Base-by-base conservation (phyloP, 2,329 filamentous ascomycete species). In the Hawksworthiomyces lignivorus region DNA sequence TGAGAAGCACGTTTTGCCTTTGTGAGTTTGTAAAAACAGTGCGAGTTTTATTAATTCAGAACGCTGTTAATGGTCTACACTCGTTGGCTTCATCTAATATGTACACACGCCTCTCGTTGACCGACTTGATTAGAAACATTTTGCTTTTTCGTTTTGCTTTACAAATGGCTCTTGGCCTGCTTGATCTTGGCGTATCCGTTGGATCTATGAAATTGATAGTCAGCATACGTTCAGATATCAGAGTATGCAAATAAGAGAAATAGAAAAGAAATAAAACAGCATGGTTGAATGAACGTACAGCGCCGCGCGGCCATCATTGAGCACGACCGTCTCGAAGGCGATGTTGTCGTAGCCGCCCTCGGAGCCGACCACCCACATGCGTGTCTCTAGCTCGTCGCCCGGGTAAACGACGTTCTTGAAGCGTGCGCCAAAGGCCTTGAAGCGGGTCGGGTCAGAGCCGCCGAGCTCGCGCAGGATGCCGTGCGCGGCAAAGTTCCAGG, bases 331-430 rank as follows among this genome's bases (percentile, higher is more conserved):
- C 56, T 65, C 60, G 48, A 67, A 67, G 24, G 62, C 41, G 20
- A 66, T 47, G 29, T 63, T 52, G 33, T 64, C 58, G 8, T 55
- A 47, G 11, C 58, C 58, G 39, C 51, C 52, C 11, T 55, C 54
- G 17, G 49, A 52, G 3, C 53, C 56, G n/a, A 59, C 54, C 30
- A 61, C 53, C 64, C 64, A 68, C 55, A 67, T 67, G 20, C 59
- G 54, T 33, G 63, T 68, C 48, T 65, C 62, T 3, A 68, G 50
- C 31, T 59, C 58, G 32, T 70, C 67, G 0, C 67, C 67, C 0
- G 69, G 68, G 45, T 67, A 69, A 8, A 71, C 68, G 4, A 67
- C 63, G 30, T 59, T 62, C 36, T 66, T 62, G 51, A 72, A 72
- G 26, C 65, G 55, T 7, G 68, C 66, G 5, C 63, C 60, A 42